Base-by-base conservation (phyloP, 768 basidiomycete genomes). In the Pisolithus microcarpus region DNA sequence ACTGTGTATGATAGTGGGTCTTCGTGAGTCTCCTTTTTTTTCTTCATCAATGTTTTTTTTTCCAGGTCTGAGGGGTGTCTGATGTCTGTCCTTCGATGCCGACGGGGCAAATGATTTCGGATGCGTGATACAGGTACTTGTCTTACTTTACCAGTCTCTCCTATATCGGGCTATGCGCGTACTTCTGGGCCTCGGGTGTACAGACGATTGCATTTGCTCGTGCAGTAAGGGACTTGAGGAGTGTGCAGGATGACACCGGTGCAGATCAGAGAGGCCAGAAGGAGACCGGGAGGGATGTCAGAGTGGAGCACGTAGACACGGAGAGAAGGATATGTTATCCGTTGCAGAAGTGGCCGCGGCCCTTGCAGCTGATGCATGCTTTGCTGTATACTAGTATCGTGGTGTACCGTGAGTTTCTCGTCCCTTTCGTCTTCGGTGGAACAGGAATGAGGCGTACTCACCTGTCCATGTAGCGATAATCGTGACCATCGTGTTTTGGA, bases 71-170 rank as follows among this genome's bases (percentile, higher is more conserved):
- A 18, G 18, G 21, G 21, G 18, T 15, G 39, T 18, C 39, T 40
- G 39, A 40, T n/a, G 8, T 21, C 21, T 19, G 39, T 7, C 5
- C 15, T 26, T 16, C 24, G 15, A 28, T 43, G 2, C 23, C 11
- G 34, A 24, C 43, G 43, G 43, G 24, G 15, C 15, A 28, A 10
- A 21, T 7, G 18, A 31, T 18, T 4, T 23, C 30, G 44, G 26
- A 23, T 34, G 7, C 38, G 43, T 30, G 24, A 0, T 31, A 4
- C 60, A 85, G 84, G 18, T 83, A 69, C 67, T 74, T 82, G 56
- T 76, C 78, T 7, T 86, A 80, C 65, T 85, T 86, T 62, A 86
- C 84, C 0, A 57, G 78, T 52, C 72, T 86, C 1, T 75, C 80
- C 0, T 84, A 79, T 52, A 77, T 79, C 36, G 85, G 85, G 0